Evolutionary conservation across 805 yeast genomes (phyloP).

Genomic region (Yamadazyma endophytica): DNA sequence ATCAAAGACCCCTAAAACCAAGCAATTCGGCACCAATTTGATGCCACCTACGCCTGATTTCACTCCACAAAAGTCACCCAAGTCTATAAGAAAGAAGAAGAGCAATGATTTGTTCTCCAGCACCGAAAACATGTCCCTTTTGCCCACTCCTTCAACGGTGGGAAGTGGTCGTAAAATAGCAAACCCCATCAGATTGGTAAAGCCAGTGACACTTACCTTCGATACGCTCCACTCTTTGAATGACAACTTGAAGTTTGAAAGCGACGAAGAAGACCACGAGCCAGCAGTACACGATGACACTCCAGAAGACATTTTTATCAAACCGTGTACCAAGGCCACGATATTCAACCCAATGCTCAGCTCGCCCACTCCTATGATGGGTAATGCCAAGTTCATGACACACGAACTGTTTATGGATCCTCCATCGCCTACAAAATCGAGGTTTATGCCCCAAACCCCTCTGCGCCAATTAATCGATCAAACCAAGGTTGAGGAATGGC

Average conservation of each 20-base stretch:
- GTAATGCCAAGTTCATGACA: background rate
- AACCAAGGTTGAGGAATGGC: constrained; percentile 31
- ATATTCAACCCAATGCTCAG: no score
- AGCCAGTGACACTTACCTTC: constrained; percentile 12
- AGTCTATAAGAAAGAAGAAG: constrained; percentile 7
- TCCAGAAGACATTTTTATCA: no score
- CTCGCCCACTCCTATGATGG: constrained; percentile 2
- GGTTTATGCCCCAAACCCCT: constrained; percentile 23
- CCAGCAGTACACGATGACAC: background rate
- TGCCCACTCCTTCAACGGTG: constrained; percentile 35
- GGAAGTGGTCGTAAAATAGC: constrained; percentile 30
- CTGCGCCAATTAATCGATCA: constrained; percentile 29
- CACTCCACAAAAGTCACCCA: constrained; percentile 13
- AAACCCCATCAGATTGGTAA: constrained; percentile 5
- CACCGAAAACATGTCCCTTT: constrained; percentile 10
- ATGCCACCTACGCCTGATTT: constrained; percentile 13
- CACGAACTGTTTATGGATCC: no score
- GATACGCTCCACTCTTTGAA: constrained; percentile 16
- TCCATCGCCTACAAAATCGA: constrained; percentile 3
- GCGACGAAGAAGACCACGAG: constrained; percentile 14
- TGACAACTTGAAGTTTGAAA: constrained; percentile 23
- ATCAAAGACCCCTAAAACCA: constrained; percentile 3
- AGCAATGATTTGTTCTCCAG: constrained; percentile 5
- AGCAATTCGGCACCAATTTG: constrained; percentile 3
- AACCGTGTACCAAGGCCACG: no score